Evolutionary conservation across 2,329 filamentous ascomycete genomes (phyloP), one percentile per base, ranked within the genome.

Genomic region (Ramularia collo-cygni): DNA sequence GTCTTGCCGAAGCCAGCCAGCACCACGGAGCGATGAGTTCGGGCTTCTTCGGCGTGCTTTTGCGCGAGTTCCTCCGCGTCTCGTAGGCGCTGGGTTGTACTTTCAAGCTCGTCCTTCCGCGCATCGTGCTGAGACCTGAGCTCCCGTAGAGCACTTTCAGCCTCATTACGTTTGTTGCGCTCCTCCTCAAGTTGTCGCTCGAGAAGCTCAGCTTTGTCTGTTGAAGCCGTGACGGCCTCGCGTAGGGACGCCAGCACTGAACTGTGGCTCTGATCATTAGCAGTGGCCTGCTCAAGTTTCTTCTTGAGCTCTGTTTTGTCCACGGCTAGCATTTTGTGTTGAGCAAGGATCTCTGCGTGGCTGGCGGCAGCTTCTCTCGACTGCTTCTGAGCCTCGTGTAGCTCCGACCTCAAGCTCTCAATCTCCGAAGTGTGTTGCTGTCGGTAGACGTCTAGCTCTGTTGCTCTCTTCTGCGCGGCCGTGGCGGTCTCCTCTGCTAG

Each of bases 31-130:
- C 85, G 85, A 58, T 96, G 90, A 12, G 84, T 83, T 41, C 81
- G 76, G 4, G 92, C 90, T 66, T 98, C 93, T 51, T 81, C 79
- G 4, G 89, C 85, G 61, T 95, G 82, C 52, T 83, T 87, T 56
- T 93, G 85, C 1, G 85, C 85, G 31, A 96, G 67, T 56, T 95
- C 87, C 64, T 98, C 88, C 0, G 86, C 80, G 61, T 95, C 89
- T 28, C 77, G 79, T 35, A 98, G 67, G 36, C 85, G 81, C 52
- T 87, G 79, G 2, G 76, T 81, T 0, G 79, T 74, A 14, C 75
- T 75, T 31, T 88, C 85, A 3, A 96, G 71, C 58, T 98, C 90
- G 0, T 78, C 72, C 8, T 79, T 83, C 24, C 79, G 77, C 37
- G 84, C 76, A 57, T 96, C 92, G 55, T 94, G 85, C 58, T 96